Conservation (phyloP, 1,284 basidiomycete species). For the Cryptococcus neoformans region DNA sequence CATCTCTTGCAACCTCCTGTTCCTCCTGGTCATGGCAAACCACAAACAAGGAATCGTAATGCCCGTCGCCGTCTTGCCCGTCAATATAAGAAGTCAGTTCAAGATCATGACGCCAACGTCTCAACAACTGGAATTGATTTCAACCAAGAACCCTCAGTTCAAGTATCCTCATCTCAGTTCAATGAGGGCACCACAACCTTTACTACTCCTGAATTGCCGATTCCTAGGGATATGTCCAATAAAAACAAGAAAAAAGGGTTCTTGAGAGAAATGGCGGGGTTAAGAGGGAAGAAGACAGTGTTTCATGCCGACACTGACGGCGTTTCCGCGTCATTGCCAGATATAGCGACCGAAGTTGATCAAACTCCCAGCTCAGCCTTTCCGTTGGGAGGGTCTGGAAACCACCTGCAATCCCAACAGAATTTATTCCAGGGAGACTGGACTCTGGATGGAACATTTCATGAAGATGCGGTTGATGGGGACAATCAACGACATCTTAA, state of each 20-base stretch:
- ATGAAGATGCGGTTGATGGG: not conserved
- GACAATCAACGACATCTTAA: not conserved
- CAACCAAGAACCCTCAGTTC: not conserved
- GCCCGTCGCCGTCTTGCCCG: slow-evolving; percentile 26
- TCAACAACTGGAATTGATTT: not conserved
- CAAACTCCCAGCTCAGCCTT: not conserved
- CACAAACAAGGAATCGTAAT: slow-evolving; percentile 40
- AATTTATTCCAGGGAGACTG: not conserved
- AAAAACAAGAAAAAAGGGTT: slow-evolving; percentile 47
- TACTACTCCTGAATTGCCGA: slow-evolving; percentile 4
- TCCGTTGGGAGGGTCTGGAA: no score
- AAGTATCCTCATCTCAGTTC: not conserved
- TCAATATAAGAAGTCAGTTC: slow-evolving; percentile 18
- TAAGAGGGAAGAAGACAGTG: slow-evolving; percentile 31
- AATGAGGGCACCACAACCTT: not conserved
- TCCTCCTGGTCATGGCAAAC: slow-evolving; percentile 43
- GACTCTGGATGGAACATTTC: not conserved
- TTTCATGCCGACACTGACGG: slow-evolving; percentile 16
- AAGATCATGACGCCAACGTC: not conserved
- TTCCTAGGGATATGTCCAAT: slow-evolving; percentile 36
- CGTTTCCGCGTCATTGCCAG: no score
- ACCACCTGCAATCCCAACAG: not conserved
- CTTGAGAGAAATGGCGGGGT: slow-evolving; percentile 34
- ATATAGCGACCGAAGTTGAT: no score
- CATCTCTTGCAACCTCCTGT: slow-evolving; percentile 4